phyloP scores from a whole-genome alignment of 768 basidiomycete genomes.

The Leccinum subgranulosum region DNA sequence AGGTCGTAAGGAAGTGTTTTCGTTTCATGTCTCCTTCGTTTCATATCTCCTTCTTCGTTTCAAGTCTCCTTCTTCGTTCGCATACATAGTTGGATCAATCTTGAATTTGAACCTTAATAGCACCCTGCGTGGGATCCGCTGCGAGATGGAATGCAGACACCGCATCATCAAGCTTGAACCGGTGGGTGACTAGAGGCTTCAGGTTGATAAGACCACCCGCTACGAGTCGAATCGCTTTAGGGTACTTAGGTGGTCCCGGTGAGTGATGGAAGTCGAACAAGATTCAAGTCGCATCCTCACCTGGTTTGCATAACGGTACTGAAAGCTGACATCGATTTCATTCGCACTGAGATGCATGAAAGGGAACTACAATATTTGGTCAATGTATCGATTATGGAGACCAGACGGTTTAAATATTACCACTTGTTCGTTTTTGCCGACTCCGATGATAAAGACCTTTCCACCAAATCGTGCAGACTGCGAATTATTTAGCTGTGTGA shows the following conservation, averaged over 20 bases:
- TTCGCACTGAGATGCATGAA: conserved; percentile 73
- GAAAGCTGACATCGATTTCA: conserved; percentile 66
- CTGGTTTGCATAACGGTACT: conserved; percentile 68
- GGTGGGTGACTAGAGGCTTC: conserved; percentile 78
- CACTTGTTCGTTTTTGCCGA: conserved; percentile 60
- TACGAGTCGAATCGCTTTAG: conserved; percentile 81
- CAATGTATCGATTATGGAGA: neutral
- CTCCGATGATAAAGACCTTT: conserved; percentile 69
- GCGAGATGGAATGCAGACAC: conserved; percentile 77
- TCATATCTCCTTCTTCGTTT: neutral
- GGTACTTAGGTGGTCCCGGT: conserved; percentile 48
- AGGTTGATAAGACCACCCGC: conserved; percentile 68
- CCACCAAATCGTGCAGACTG: conserved; percentile 64
- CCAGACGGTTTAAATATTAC: conserved; percentile 31
- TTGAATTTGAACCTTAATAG: conserved; percentile 66
- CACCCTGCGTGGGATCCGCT: conserved; percentile 62
- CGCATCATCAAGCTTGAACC: conserved; percentile 69
- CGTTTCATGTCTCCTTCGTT: neutral
- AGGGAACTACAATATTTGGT: conserved; percentile 44
- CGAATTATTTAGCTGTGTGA: neutral
- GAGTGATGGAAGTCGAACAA: neutral
- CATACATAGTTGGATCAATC: conserved; percentile 34
- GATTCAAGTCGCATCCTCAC: conserved; percentile 19
- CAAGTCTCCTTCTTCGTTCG: neutral
- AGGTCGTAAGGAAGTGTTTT: neutral